Percentiles rank a stretch among this genome's conserved stretches.
Conservation (phyloP, 805 yeast genomes). For the Komagataella pastoris region DNA sequence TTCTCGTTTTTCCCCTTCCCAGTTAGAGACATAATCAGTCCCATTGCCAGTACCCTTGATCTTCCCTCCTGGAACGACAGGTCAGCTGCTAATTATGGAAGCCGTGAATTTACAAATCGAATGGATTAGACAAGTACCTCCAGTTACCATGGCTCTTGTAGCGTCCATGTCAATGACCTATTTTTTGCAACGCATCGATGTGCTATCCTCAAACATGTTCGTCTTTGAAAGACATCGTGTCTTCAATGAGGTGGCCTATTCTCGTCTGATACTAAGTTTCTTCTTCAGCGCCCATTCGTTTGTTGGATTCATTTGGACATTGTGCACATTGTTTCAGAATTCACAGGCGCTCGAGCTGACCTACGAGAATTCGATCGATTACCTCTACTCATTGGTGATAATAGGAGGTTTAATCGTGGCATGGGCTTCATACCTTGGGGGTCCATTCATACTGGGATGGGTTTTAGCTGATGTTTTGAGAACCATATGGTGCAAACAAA, state of each 20-base stretch:
- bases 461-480: conserved; percentile 22
- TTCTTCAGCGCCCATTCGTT: conserved; percentile 27
- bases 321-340: conserved; percentile 23
- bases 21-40: not conserved
- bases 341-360: conserved; percentile 25
- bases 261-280: conserved; percentile 23
- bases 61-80: not conserved
- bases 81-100: conserved; percentile 12
- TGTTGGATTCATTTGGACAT: conserved; percentile 17
- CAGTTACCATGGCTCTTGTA: conserved; percentile 27
- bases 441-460: conserved; percentile 22
- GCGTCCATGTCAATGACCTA: conserved; percentile 19
- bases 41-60: not conserved
- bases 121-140: conserved; percentile 28
- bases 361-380: conserved; percentile 18
- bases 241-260: conserved; percentile 22
- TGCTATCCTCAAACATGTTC: conserved; percentile 16
- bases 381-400: conserved; percentile 22
- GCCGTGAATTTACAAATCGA: conserved; percentile 19
- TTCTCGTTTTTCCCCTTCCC: not conserved
- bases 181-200: conserved; percentile 18
- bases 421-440: conserved; percentile 15
- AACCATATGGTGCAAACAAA: conserved; percentile 33
- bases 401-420: conserved; percentile 16
- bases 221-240: conserved; percentile 23